A percentile compares a stretch with the other conserved stretches of the same genome.
Conservation (phyloP, 768 basidiomycete species). For the Crassisporium funariophilum region DNA sequence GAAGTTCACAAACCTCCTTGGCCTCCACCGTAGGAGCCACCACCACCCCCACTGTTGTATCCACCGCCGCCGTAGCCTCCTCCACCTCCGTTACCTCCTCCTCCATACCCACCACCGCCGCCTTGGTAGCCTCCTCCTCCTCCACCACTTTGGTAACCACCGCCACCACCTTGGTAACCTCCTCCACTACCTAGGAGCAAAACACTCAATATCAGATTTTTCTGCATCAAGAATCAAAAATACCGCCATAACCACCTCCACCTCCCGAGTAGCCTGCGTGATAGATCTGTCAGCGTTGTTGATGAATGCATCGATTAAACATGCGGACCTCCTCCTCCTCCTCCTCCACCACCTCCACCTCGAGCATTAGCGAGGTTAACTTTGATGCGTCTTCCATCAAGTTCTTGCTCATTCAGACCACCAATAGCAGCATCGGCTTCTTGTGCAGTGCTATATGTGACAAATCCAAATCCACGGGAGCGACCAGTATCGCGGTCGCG, state of each 20-base stretch:
- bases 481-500: slow-evolving; percentile 97
- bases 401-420: slow-evolving; percentile 83
- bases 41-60: slow-evolving; percentile 5
- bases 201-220: background rate
- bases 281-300: slow-evolving; percentile 6
- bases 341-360: slow-evolving; percentile 54
- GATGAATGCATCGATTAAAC: background rate
- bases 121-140: slow-evolving; percentile 17
- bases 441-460: slow-evolving; percentile 60
- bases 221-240: background rate
- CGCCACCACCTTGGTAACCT: slow-evolving; percentile 22
- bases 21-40: slow-evolving; percentile 15
- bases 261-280: slow-evolving; percentile 27
- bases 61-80: slow-evolving; percentile 19
- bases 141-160: slow-evolving; percentile 17
- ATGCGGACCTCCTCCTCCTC: slow-evolving; percentile 36
- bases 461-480: slow-evolving; percentile 97
- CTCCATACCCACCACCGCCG: slow-evolving; percentile 14
- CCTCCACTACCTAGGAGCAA: slow-evolving; percentile 11
- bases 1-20: slow-evolving; percentile 1
- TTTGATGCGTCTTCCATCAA: slow-evolving; percentile 92
- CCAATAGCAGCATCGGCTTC: slow-evolving; percentile 83
- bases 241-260: slow-evolving; percentile 13
- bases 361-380: slow-evolving; percentile 83
- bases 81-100: slow-evolving; percentile 18